phyloP scores from a whole-genome alignment of 2,329 filamentous ascomycete species.

The Diatrype stigma region DNA sequence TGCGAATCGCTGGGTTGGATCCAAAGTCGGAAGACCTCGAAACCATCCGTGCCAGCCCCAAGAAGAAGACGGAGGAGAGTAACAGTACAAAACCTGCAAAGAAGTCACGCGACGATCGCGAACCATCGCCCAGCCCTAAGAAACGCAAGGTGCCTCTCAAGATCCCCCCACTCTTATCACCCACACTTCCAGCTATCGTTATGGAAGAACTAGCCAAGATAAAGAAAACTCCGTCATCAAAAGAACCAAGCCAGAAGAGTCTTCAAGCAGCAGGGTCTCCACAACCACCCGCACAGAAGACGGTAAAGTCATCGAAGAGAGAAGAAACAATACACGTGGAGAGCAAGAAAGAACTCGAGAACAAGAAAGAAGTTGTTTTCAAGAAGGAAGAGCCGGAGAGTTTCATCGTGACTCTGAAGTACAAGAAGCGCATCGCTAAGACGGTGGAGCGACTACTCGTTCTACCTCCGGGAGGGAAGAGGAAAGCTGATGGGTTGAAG shows the following conservation, averaged over 20 bases:
- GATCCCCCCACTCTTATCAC: slow-evolving; percentile 50
- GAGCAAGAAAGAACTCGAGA: slow-evolving; percentile 19
- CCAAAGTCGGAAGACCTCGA: slow-evolving; percentile 28
- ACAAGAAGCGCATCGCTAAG: slow-evolving; percentile 44
- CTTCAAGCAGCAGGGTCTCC: slow-evolving; percentile 29
- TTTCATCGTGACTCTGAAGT: slow-evolving; percentile 43
- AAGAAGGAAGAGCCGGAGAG: slow-evolving; percentile 26
- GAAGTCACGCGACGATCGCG: slow-evolving; percentile 24
- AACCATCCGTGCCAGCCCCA: slow-evolving; percentile 23
- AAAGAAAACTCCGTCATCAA: slow-evolving; percentile 27
- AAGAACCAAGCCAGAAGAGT: slow-evolving; percentile 20
- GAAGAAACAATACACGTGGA: slow-evolving; percentile 29
- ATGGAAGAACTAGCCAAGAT: slow-evolving; percentile 41
- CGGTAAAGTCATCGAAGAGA: slow-evolving; percentile 23
- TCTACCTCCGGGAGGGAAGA: slow-evolving; percentile 33
- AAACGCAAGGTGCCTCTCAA: slow-evolving; percentile 34
- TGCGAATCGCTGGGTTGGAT: slow-evolving; percentile 41
- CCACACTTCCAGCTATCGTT: slow-evolving; percentile 49
- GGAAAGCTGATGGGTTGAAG: slow-evolving; percentile 31
- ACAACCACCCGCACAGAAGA: slow-evolving; percentile 31
- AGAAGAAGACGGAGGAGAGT: slow-evolving; percentile 29
- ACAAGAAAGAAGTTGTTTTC: too few relatives aligned
- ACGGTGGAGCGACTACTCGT: slow-evolving; percentile 44
- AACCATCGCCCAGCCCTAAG: slow-evolving; percentile 29
- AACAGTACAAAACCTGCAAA: slow-evolving; percentile 24